Conservation (phyloP, 352 stramenopile species). For the Pythium guiyangense region DNA sequence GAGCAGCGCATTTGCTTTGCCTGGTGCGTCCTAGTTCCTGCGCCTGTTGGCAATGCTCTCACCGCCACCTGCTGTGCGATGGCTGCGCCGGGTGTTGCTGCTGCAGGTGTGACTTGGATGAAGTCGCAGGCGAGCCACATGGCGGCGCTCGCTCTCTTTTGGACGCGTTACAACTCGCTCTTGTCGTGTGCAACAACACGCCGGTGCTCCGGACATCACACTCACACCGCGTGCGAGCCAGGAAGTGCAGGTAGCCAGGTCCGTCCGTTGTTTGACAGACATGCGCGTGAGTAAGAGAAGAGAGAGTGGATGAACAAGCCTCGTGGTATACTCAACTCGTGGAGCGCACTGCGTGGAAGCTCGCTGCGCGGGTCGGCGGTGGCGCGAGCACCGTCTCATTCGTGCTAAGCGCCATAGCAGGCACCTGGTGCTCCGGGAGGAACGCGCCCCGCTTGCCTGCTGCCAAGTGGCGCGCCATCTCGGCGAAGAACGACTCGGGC, state of each 20-base stretch:
- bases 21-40: too few relatives aligned
- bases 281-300: background rate
- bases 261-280: too few relatives aligned
- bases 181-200: background rate
- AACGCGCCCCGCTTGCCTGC: slow-evolving; percentile 44
- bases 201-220: background rate
- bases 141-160: background rate
- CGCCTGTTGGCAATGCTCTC: too few relatives aligned
- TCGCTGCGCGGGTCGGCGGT: background rate
- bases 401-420: slow-evolving; percentile 51
- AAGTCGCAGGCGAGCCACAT: background rate
- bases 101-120: too few relatives aligned
- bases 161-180: too few relatives aligned
- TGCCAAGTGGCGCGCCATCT: slow-evolving; percentile 47
- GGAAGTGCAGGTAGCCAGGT: too few relatives aligned
- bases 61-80: too few relatives aligned
- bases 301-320: background rate
- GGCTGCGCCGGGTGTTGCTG: too few relatives aligned
- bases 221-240: background rate
- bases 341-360: slow-evolving; percentile 5
- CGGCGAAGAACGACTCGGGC: slow-evolving; percentile 51
- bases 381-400: slow-evolving; percentile 28
- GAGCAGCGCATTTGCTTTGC: too few relatives aligned
- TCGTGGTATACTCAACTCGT: background rate
- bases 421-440: slow-evolving; percentile 29